phyloP scores from a whole-genome alignment of 2,329 filamentous ascomycete species.

The Ophiosphaerella narmari region DNA sequence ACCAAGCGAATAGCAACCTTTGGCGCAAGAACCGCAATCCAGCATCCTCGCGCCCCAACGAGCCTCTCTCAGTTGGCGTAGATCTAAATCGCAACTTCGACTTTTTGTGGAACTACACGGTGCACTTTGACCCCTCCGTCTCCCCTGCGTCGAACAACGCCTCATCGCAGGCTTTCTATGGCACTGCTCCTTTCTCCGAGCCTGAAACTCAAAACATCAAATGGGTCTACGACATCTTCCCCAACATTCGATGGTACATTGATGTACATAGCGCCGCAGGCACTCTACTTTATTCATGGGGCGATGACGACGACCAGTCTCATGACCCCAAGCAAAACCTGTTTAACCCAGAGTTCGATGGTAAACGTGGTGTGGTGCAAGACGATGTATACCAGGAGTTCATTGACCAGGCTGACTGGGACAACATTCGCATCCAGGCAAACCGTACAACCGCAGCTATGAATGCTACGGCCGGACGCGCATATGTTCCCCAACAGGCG shows the following conservation, averaged over 20 bases:
- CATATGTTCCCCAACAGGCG: conserved; percentile 39
- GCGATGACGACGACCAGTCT: conserved; percentile 59
- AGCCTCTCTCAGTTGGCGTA: conserved; percentile 27
- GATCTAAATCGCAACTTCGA: conserved; percentile 52
- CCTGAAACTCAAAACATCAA: conserved; percentile 60
- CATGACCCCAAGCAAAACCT: conserved; percentile 56
- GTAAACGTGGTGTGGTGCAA: conserved; percentile 54
- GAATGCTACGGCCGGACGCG: conserved; percentile 40
- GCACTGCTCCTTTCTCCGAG: conserved; percentile 59
- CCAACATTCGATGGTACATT: conserved; percentile 60
- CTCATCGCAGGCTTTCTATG: conserved; percentile 56
- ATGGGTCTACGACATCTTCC: conserved; percentile 57
- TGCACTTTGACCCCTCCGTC: conserved; percentile 51
- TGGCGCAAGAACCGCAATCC: conserved; percentile 50
- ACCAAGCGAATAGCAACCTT: conserved; percentile 35
- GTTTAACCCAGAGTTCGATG: conserved; percentile 57
- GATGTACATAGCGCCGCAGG: conserved; percentile 63
- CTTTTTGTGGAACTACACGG: conserved; percentile 60
- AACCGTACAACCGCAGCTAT: conserved; percentile 42
- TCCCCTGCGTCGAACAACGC: conserved; percentile 50
- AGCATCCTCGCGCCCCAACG: conserved; percentile 24
- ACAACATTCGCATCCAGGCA: conserved; percentile 39
- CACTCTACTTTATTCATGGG: conserved; percentile 62
- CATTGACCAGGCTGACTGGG: conserved; percentile 41
- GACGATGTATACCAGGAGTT: conserved; percentile 57